Conservation (phyloP, 2,329 filamentous ascomycete species). For the Aspergillus viridinutans region DNA sequence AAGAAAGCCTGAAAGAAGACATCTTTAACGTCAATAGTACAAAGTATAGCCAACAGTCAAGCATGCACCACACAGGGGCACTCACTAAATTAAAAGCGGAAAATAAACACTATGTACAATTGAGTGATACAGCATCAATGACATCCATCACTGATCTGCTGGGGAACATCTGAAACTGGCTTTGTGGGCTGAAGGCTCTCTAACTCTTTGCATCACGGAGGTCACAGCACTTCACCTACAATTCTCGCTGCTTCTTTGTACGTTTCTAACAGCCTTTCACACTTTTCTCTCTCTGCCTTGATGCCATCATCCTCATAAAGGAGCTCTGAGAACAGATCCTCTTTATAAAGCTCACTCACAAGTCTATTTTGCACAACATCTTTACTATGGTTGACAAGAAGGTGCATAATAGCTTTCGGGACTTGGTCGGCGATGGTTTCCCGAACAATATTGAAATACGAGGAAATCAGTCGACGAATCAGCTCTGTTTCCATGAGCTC, state of each 20-base stretch:
- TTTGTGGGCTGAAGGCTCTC: background rate
- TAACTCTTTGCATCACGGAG: background rate
- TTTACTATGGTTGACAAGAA: conserved; percentile 96
- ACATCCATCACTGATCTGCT: background rate
- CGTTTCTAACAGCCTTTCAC: conserved; percentile 88
- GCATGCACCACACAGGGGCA: background rate
- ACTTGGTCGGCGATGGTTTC: conserved; percentile 99
- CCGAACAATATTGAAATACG: conserved; percentile 98
- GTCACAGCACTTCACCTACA: conserved; percentile 86
- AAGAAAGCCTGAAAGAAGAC: background rate
- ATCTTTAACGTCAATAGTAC: background rate
- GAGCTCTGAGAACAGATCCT: conserved; percentile 83
- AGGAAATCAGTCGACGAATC: conserved; percentile 92
- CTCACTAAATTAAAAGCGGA: background rate
- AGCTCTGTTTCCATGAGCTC: conserved; percentile 97
- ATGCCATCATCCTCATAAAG: conserved; percentile 96
- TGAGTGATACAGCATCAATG: background rate
- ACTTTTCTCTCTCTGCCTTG: conserved; percentile 97
- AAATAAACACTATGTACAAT: background rate
- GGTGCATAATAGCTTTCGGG: conserved; percentile 97
- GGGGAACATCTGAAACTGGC: background rate
- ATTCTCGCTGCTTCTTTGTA: conserved; percentile 98
- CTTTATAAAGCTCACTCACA: conserved; percentile 92
- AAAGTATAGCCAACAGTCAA: background rate
- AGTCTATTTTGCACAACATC: conserved; percentile 96